These are phyloP conservation scores for Irpex sp. DNA, from an alignment of 1,284 basidiomycete species.

Conservation along the genomic window DNA sequence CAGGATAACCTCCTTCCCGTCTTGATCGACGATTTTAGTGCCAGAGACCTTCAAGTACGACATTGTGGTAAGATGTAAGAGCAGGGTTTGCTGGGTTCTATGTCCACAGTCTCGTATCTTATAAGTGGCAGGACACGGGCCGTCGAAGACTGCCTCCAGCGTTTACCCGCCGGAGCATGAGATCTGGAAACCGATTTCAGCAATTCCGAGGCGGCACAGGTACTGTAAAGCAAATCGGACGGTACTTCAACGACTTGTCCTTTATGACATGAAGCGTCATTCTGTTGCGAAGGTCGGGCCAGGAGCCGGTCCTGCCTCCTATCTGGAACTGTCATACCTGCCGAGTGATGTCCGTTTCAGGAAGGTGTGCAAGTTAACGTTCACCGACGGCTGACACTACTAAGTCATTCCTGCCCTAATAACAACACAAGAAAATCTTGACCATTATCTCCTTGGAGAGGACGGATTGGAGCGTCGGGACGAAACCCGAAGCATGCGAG, in stretches of 20 bases:
- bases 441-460: too few species aligned
- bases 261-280: background rate
- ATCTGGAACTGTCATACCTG: background rate
- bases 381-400: too few species aligned
- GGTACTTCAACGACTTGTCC: background rate
- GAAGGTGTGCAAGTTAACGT: background rate
- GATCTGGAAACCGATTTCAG: background rate
- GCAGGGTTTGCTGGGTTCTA: background rate
- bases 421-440: too few species aligned
- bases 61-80: slow-evolving; percentile 9
- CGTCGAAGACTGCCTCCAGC: slow-evolving; percentile 2
- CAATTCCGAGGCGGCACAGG: background rate
- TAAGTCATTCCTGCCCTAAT: too few species aligned
- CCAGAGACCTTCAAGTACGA: slow-evolving; percentile 50
- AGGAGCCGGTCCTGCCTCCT: background rate
- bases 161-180: slow-evolving; percentile 8
- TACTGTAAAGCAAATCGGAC: background rate
- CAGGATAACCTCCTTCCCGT: slow-evolving; percentile 54
- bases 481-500: background rate
- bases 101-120: background rate
- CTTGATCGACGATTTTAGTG: slow-evolving; percentile 52
- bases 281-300: background rate
- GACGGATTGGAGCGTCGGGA: background rate
- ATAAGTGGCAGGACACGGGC: background rate
- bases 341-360: background rate